A percentile compares a stretch with the other conserved stretches of the same genome.
These are phyloP conservation scores for Jimgerdemannia lactiflua DNA, from an alignment of 192 early-diverging fungal genomes.

Conservation along the genomic window DNA sequence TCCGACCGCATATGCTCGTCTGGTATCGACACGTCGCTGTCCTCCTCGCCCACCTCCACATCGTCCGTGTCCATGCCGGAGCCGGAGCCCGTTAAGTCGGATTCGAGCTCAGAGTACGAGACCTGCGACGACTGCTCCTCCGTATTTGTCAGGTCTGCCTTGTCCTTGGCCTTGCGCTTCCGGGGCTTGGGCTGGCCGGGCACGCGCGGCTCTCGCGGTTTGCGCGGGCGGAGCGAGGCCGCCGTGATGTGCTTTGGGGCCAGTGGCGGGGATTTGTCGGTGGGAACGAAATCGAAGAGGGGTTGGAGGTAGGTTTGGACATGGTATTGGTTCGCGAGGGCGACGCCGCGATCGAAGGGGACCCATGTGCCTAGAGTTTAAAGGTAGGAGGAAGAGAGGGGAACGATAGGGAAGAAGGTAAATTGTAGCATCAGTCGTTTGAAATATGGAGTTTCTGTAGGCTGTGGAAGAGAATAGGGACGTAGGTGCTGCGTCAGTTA, in stretches of 20 bases:
- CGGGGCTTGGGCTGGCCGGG: slow-evolving; percentile 1
- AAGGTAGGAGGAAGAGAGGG: slow-evolving; percentile 1
- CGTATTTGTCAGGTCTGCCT: background rate
- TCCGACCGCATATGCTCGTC: too few relatives aligned
- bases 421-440: background rate
- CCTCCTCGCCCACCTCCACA: background rate
- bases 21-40: too few relatives aligned
- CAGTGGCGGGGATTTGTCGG: slow-evolving; percentile 49
- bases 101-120: slow-evolving; percentile 4
- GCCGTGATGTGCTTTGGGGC: slow-evolving; percentile 58
- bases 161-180: slow-evolving; percentile 13
- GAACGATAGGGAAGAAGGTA: slow-evolving; percentile 5
- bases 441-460: background rate
- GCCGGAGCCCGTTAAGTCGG: too few relatives aligned
- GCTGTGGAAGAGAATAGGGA: too few relatives aligned
- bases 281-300: slow-evolving; percentile 76
- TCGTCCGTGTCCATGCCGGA: slow-evolving; percentile 4
- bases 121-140: background rate
- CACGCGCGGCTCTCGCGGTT: slow-evolving; percentile 36
- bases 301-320: slow-evolving; percentile 73
- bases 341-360: slow-evolving; percentile 80
- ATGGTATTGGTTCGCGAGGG: slow-evolving; percentile 77
- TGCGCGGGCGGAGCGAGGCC: slow-evolving; percentile 37
- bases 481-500: background rate
- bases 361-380: slow-evolving; percentile 74